A percentile compares a stretch with the other conserved stretches of the same genome.
These are phyloP conservation scores for Haplosporangium sp. DNA, from an alignment of 371 early-diverging fungal genomes.

Conservation along the genomic window DNA sequence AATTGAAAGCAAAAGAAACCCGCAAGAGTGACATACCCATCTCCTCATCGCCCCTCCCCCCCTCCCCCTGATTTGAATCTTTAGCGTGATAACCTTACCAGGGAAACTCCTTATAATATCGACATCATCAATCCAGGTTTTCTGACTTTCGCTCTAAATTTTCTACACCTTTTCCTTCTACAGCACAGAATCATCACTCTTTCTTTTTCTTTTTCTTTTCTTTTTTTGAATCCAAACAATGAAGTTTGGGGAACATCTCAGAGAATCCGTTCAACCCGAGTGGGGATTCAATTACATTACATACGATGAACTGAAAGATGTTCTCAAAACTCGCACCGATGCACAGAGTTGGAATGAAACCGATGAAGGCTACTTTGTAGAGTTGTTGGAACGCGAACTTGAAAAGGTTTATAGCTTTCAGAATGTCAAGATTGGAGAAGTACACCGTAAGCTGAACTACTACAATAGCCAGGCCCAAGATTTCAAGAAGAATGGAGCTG, in stretches of 20 bases:
- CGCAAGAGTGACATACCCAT: too few species aligned
- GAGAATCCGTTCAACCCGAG: conserved; percentile 78
- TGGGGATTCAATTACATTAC: conserved; percentile 91
- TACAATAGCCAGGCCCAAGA: conserved; percentile 71
- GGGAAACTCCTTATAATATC: neutral
- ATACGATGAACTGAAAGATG: conserved; percentile 86
- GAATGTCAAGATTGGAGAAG: conserved; percentile 90
- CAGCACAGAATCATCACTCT: neutral
- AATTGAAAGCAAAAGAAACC: neutral
- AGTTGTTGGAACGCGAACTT: conserved; percentile 89
- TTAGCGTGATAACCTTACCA: neutral
- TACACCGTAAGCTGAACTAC: conserved; percentile 83
- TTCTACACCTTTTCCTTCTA: neutral
- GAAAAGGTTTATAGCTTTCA: conserved; percentile 94
- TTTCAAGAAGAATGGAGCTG: conserved; percentile 71
- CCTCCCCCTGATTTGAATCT: neutral
- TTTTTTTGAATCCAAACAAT: conserved; percentile 56
- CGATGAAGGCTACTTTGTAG: conserved; percentile 89
- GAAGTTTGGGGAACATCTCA: conserved; percentile 91
- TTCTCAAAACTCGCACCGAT: conserved; percentile 70
- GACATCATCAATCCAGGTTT: neutral
- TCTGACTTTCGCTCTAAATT: conserved; percentile 1
- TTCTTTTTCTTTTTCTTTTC: too few species aligned
- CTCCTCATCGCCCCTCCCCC: neutral
- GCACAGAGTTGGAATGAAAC: conserved; percentile 68